Base-by-base conservation (phyloP, 2,329 filamentous ascomycete species). In the Gyromitra esculenta region DNA sequence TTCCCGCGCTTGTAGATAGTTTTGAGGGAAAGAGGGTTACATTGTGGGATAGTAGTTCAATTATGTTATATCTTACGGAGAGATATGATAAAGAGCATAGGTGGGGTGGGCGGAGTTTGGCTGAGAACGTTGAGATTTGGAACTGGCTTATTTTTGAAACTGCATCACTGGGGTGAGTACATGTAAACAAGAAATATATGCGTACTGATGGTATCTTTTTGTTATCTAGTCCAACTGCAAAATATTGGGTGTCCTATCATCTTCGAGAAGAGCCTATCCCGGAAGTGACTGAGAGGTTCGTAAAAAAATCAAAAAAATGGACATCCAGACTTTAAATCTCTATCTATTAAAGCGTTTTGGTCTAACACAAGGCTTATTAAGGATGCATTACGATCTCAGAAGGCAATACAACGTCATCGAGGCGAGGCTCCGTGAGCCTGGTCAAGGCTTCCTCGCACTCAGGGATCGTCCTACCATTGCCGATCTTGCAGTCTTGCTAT, bases 41-140 rank as follows among this genome's bases (percentile, higher is more conserved):
- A 59, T 59, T 59, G 13, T 59, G 54, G 54, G 54, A 59, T 59
- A 59, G 54, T 59, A 59, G 54, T 37, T 59, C 54, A n/a, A 59
- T 59, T 37, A 59, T 59, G 54, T 37, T 59, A 6, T 59, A 59
- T 59, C 54, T 59, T 35, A 59, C 54, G 8, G 54, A 59, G 54
- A 59, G 54, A 59, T 59, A 59, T 59, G 54, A 59, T 15, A 59
- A 13, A n/a, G 25, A 59, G 31, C 25, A 15, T 7, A 59, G 21
- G 54, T 59, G 54, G 54, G n/a, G 31, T 5, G 54, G 54, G 1
- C 25, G 54, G 11, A 59, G n/a, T 59, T 31, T 59, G 31, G 54
- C 54, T 15, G 54, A 59, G n/a, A 15, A 59, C 54, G 5, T 59
- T 37, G 54, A 59, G 31, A 15, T 59, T 37, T 59, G 54, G 54